Percentiles rank a stretch among this genome's conserved stretches.
phyloP scores from a whole-genome alignment of 1,284 basidiomycete genomes.

The Cutaneotrichosporon daszewskae region DNA sequence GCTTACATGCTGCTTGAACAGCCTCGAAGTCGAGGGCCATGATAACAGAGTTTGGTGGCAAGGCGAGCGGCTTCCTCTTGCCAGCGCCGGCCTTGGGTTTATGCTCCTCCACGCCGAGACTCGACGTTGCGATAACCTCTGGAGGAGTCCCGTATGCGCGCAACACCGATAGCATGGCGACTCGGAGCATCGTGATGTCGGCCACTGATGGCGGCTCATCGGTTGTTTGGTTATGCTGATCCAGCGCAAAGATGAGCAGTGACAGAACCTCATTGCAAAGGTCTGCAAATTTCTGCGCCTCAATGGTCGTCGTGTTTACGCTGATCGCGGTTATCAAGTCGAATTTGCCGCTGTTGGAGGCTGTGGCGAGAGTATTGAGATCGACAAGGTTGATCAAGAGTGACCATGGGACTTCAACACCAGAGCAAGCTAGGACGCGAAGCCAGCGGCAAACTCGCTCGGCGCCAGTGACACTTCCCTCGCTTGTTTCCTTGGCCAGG shows the following conservation, averaged over 20 bases:
- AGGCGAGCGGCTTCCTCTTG: not conserved
- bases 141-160: conserved; percentile 25
- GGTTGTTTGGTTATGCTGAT: too few relatives aligned
- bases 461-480: conserved; percentile 51
- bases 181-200: conserved; percentile 11
- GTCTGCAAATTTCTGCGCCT: conserved; percentile 20
- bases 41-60: conserved; percentile 1
- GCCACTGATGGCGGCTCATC: too few relatives aligned
- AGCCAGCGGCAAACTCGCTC: conserved; percentile 59
- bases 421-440: conserved; percentile 60
- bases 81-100: too few relatives aligned
- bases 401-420: conserved; percentile 58
- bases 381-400: conserved; percentile 21
- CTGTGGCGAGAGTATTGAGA: conserved; percentile 1
- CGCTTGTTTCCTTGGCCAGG: conserved; percentile 52
- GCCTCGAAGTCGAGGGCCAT: conserved; percentile 21
- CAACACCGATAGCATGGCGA: conserved; percentile 15
- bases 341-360: conserved; percentile 10
- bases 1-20: conserved; percentile 16
- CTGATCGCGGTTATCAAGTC: conserved; percentile 32
- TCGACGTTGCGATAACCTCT: conserved; percentile 11
- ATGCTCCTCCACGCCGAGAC: too few relatives aligned
- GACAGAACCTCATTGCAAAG: conserved; percentile 18
- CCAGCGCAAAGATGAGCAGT: too few relatives aligned
- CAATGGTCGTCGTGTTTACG: conserved; percentile 23